Evolutionary conservation across 2,329 filamentous ascomycete species (phyloP).

Genomic region (Metarhizium album): DNA sequence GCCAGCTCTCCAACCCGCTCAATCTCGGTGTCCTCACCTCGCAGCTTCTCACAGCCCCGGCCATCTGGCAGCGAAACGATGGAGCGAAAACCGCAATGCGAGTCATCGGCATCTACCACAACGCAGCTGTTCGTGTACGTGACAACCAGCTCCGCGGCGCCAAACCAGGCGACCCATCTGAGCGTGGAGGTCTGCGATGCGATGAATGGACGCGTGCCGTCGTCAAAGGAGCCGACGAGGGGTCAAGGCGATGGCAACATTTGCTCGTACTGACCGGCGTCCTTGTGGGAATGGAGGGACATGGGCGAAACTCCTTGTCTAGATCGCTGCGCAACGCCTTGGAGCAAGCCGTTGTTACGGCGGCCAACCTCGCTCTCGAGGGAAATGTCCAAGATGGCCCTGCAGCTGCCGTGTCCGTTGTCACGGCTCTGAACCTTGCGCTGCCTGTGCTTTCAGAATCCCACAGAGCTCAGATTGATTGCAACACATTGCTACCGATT

Average conservation of each 20-base stretch:
- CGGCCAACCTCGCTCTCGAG: conserved; percentile 64
- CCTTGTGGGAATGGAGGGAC: conserved; percentile 62
- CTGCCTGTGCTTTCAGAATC: conserved; percentile 59
- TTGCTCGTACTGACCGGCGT: conserved; percentile 70
- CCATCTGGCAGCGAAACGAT: conserved; percentile 54
- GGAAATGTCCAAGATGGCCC: conserved; percentile 28
- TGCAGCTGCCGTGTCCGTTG: conserved; percentile 41
- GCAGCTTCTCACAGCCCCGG: conserved; percentile 59
- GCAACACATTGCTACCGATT: conserved; percentile 59
- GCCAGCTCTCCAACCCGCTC: conserved; percentile 60
- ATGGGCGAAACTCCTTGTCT: conserved; percentile 53
- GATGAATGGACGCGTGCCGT: conserved; percentile 48
- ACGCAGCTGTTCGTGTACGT: conserved; percentile 46
- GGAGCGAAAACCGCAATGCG: conserved; percentile 53
- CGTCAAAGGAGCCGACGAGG: conserved; percentile 45
- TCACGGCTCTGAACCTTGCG: conserved; percentile 64
- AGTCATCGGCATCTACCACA: conserved; percentile 62
- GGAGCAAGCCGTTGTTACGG: conserved; percentile 62
- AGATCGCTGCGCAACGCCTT: conserved; percentile 53
- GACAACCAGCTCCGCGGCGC: conserved; percentile 32
- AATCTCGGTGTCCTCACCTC: conserved; percentile 65
- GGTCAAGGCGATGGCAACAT: conserved; percentile 68
- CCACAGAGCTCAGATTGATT: conserved; percentile 49
- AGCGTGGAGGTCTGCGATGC: conserved; percentile 33
- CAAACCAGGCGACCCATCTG: conserved; percentile 18